phyloP scores from a whole-genome alignment of 139 green algal genomes.

The Chlamydomonas schloesseri region DNA sequence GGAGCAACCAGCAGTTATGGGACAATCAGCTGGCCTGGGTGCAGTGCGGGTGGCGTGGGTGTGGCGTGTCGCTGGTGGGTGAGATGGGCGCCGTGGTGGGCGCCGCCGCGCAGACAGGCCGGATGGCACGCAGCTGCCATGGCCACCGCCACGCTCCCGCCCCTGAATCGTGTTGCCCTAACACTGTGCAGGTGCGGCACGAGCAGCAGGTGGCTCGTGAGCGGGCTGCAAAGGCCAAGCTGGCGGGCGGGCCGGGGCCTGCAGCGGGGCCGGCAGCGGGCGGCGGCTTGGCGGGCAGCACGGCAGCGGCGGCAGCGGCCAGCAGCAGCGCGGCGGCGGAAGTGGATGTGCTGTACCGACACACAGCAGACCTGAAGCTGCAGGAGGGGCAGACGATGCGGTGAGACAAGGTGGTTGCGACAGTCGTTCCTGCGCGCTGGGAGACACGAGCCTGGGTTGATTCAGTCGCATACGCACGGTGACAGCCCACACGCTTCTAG shows the following conservation, averaged over 20 bases:
- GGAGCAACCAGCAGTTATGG: too few species aligned
- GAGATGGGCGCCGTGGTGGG: not conserved
- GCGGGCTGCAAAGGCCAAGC: conserved; percentile 7
- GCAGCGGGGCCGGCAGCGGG: not conserved
- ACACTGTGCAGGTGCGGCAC: conserved; percentile 73
- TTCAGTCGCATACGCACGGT: too few species aligned
- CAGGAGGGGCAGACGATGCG: conserved; percentile 84
- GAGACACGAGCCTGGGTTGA: too few species aligned
- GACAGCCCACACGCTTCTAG: too few species aligned
- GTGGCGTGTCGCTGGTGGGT: too few species aligned
- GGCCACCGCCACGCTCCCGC: not conserved
- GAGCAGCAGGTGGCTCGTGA: conserved; percentile 64
- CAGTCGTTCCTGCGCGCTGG: too few species aligned
- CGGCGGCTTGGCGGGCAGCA: not conserved
- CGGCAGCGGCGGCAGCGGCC: not conserved
- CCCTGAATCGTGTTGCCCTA: too few species aligned
- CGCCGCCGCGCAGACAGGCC: too few species aligned
- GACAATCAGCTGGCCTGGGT: too few species aligned
- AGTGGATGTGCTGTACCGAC: conserved; percentile 59
- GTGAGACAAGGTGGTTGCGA: too few species aligned
- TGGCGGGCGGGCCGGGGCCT: not conserved
- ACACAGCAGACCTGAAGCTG: conserved; percentile 73
- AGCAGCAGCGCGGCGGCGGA: conserved; percentile 47
- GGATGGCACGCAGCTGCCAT: too few species aligned
- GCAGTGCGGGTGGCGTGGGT: not conserved